phyloP scores from a whole-genome alignment of 2,329 filamentous ascomycete genomes.

The Paecilomyces formosus region DNA sequence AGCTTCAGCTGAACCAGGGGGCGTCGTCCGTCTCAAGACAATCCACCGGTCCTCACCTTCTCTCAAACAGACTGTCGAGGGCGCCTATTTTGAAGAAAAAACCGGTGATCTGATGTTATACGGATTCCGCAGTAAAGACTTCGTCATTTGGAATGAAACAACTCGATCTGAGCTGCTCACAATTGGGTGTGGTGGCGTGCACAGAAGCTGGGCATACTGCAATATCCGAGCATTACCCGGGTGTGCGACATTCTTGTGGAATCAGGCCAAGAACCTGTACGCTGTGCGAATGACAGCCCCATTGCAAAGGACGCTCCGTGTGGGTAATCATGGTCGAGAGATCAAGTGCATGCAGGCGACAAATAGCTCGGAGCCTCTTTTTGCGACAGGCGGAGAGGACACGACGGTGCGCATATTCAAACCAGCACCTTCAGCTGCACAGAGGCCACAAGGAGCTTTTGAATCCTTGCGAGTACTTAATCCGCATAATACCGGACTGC shows the following conservation, averaged over 20 bases:
- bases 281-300: slow-evolving; percentile 32
- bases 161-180: slow-evolving; percentile 60
- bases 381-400: slow-evolving; percentile 65
- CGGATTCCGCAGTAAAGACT: slow-evolving; percentile 73
- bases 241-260: slow-evolving; percentile 62
- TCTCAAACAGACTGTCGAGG: slow-evolving; percentile 70
- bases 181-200: slow-evolving; percentile 76
- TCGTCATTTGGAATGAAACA: slow-evolving; percentile 75
- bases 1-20: slow-evolving; percentile 15
- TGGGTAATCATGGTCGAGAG: slow-evolving; percentile 78
- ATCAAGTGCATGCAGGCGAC: slow-evolving; percentile 58
- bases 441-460: slow-evolving; percentile 21
- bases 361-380: slow-evolving; percentile 24
- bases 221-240: slow-evolving; percentile 14
- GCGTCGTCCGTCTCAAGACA: slow-evolving; percentile 34
- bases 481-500: slow-evolving; percentile 75
- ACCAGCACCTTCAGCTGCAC: slow-evolving; percentile 8
- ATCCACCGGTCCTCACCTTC: slow-evolving; percentile 63
- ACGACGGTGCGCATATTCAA: slow-evolving; percentile 65
- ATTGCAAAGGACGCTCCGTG: slow-evolving; percentile 47
- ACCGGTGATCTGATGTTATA: slow-evolving; percentile 59
- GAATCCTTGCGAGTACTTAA: slow-evolving; percentile 59
- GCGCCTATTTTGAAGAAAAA: slow-evolving; percentile 51
- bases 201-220: slow-evolving; percentile 64
- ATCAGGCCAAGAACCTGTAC: slow-evolving; percentile 55